These are phyloP conservation scores for Grosmannia penicillata DNA, from an alignment of 2,329 filamentous ascomycete species.

Conservation along the genomic window DNA sequence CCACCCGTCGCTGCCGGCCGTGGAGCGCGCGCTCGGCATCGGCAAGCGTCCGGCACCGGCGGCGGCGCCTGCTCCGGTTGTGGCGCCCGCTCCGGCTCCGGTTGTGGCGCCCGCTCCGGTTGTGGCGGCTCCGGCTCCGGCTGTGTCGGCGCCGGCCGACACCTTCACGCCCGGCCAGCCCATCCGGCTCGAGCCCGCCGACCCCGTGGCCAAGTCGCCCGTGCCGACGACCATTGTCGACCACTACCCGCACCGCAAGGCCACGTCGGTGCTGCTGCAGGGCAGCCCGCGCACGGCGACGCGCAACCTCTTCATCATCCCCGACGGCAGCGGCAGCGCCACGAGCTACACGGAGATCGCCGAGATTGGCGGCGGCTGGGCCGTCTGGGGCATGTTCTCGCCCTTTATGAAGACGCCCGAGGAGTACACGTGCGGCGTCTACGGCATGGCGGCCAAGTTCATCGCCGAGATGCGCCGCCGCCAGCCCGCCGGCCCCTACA, in stretches of 20 bases:
- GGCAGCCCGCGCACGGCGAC: constrained; percentile 33
- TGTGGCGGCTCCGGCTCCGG: constrained; percentile 6
- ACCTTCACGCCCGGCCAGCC: constrained; percentile 15
- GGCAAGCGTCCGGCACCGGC: constrained; percentile 21
- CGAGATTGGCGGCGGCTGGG: constrained; percentile 29
- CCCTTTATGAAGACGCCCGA: constrained; percentile 57
- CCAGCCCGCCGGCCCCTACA: constrained; percentile 54
- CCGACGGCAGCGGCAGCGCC: constrained; percentile 42
- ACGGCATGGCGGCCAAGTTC: constrained; percentile 49
- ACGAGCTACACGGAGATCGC: constrained; percentile 53
- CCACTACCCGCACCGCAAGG: constrained; percentile 34
- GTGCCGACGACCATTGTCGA: constrained; percentile 23
- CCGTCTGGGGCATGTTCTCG: constrained; percentile 47
- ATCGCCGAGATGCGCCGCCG: constrained; percentile 56
- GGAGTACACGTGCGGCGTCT: constrained; percentile 49
- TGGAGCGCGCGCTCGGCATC: constrained; percentile 48
- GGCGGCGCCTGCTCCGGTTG: no score
- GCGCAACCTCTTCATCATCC: constrained; percentile 36
- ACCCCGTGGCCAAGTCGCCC: constrained; percentile 28
- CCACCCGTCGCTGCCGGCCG: constrained; percentile 48
- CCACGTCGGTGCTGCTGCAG: constrained; percentile 29
- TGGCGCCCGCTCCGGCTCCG: constrained; percentile 12
- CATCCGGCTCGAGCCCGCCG: constrained; percentile 14
- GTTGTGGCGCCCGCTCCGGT: constrained; percentile 12
- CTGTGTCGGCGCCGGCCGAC: neutral